Percentiles rank a stretch among this genome's conserved stretches.
These are phyloP conservation scores for Quercus agrifolia DNA, from an alignment of 306 rosid species.

Conservation along the genomic window DNA sequence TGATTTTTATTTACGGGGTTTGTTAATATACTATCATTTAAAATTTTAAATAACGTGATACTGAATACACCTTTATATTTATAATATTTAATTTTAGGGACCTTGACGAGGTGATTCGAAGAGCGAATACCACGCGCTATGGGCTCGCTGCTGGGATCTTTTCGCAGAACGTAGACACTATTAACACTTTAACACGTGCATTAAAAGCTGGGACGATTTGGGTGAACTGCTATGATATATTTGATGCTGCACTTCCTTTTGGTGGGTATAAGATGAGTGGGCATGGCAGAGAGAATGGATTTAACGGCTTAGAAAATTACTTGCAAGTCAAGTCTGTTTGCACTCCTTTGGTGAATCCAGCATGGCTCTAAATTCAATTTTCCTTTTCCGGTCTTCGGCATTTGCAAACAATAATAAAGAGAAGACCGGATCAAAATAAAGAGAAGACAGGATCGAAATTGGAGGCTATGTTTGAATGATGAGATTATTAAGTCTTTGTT, in stretches of 20 bases:
- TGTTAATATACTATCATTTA: too few relatives aligned
- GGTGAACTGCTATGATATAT: constrained; percentile 71
- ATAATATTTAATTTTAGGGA: constrained; percentile 35
- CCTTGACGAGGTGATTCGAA: constrained; percentile 61
- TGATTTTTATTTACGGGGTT: too few relatives aligned
- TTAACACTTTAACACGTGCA: constrained; percentile 65
- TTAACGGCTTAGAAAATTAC: constrained; percentile 68
- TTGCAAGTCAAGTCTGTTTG: constrained; percentile 95
- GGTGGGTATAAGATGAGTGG: constrained; percentile 98
- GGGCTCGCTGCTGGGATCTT: constrained; percentile 94
- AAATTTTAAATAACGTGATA: too few relatives aligned
- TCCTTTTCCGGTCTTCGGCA: background rate
- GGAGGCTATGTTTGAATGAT: too few relatives aligned
- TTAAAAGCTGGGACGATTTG: constrained; percentile 77
- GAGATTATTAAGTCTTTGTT: too few relatives aligned
- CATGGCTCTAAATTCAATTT: constrained; percentile 64
- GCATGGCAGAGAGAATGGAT: constrained; percentile 84
- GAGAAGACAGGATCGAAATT: too few relatives aligned
- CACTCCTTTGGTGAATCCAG: constrained; percentile 63
- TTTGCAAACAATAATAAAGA: background rate
- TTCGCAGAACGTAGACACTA: constrained; percentile 66
- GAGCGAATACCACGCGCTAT: constrained; percentile 62
- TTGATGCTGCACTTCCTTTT: constrained; percentile 93
- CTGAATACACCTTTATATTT: too few relatives aligned
- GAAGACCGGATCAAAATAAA: background rate